Conservation (phyloP, 2,329 filamentous ascomycete genomes). For the Cercospora sesami region DNA sequence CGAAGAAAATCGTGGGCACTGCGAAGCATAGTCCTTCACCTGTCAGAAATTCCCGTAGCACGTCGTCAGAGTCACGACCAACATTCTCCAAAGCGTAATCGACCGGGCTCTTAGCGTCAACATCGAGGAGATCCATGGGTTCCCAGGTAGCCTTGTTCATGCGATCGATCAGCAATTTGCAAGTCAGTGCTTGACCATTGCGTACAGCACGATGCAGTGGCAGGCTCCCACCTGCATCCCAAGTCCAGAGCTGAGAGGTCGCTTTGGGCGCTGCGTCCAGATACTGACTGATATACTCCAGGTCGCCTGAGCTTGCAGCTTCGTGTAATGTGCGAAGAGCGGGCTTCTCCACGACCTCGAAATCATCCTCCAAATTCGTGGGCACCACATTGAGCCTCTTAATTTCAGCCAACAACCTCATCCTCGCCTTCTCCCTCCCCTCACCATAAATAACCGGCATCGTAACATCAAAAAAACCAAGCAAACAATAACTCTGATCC, state of each 20-base stretch:
- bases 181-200: neutral
- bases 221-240: neutral
- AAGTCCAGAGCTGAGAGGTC: neutral
- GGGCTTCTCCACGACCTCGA: conserved; percentile 7
- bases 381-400: neutral
- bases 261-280: neutral
- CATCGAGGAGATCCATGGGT: neutral
- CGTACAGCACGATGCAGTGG: conserved; percentile 1
- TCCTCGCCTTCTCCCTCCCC: neutral
- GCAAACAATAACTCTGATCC: neutral
- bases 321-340: neutral
- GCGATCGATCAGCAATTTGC: neutral
- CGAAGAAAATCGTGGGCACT: neutral
- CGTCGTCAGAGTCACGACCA: neutral
- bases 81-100: neutral
- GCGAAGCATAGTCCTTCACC: neutral
- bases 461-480: neutral
- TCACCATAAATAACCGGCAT: neutral
- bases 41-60: neutral
- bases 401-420: neutral
- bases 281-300: neutral
- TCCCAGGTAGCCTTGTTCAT: neutral
- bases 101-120: neutral
- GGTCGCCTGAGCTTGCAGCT: neutral
- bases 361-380: neutral